Conservation (phyloP, 2,329 filamentous ascomycete species). For the Ophiostoma himal-ulmi region DNA sequence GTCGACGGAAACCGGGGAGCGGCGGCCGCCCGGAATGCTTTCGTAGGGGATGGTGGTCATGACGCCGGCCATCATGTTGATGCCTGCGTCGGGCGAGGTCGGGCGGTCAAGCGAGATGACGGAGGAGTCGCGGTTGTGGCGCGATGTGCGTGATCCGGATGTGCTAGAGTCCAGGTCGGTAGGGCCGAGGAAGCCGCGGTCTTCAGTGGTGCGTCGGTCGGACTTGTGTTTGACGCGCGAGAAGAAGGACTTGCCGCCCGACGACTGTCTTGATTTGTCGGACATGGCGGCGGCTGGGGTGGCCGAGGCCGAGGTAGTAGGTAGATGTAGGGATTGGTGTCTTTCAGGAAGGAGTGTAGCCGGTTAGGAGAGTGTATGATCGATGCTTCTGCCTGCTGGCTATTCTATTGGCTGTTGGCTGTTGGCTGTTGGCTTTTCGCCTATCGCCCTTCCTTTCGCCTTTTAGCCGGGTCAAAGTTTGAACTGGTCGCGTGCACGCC, state of each 20-base stretch:
- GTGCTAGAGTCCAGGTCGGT: slow-evolving; percentile 58
- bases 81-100: slow-evolving; percentile 56
- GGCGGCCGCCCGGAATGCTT: slow-evolving; percentile 56
- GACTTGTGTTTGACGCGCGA: slow-evolving; percentile 78
- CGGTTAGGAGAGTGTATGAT: slow-evolving; percentile 17
- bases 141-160: slow-evolving; percentile 64
- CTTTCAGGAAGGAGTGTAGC: neutral
- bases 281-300: slow-evolving; percentile 41
- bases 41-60: slow-evolving; percentile 89
- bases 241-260: slow-evolving; percentile 66
- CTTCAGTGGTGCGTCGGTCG: slow-evolving; percentile 57
- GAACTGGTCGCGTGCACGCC: slow-evolving; percentile 19
- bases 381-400: neutral
- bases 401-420: no score
- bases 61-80: slow-evolving; percentile 72
- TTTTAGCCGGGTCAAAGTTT: neutral
- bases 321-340: neutral
- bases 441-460: no score
- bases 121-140: slow-evolving; percentile 69
- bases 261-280: slow-evolving; percentile 73
- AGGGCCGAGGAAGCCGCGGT: slow-evolving; percentile 48
- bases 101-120: slow-evolving; percentile 65
- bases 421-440: no score
- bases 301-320: neutral
- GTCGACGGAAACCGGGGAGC: slow-evolving; percentile 66